A percentile compares a stretch with the other conserved stretches of the same genome.
phyloP scores from a whole-genome alignment of 257 asterid genomes.

The Solanum appendiculatum region DNA sequence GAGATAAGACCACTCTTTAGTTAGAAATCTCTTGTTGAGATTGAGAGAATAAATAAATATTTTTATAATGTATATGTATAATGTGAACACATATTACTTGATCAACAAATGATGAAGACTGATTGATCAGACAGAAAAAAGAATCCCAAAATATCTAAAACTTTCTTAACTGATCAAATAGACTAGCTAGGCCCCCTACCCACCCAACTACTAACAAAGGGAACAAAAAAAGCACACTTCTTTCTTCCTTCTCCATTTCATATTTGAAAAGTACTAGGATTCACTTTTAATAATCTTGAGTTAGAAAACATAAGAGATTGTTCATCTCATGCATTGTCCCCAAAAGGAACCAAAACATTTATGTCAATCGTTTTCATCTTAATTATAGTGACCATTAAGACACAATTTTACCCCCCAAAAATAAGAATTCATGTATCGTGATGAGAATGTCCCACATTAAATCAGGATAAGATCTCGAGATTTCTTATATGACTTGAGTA shows the following conservation, averaged over 20 bases:
- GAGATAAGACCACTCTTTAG: not conserved
- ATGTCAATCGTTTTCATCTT: not conserved
- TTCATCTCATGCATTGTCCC: not conserved
- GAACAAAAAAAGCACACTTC: not conserved
- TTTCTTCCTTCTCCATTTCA: not conserved
- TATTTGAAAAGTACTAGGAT: not conserved
- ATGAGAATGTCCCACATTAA: not conserved
- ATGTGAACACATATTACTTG: not conserved
- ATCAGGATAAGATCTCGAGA: too few relatives aligned
- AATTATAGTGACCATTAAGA: not conserved
- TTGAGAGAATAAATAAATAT: not conserved
- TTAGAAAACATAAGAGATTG: not conserved
- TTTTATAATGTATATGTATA: not conserved
- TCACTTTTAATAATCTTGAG: too few relatives aligned
- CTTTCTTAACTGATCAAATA: not conserved
- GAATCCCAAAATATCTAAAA: not conserved
- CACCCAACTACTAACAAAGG: too few relatives aligned
- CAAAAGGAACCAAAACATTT: not conserved
- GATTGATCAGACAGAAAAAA: not conserved
- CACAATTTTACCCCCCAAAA: not conserved
- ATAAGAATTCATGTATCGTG: not conserved
- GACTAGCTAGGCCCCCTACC: not conserved
- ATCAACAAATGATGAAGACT: not conserved
- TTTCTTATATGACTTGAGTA: too few relatives aligned
- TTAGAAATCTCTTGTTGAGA: fast-evolving